A percentile compares a stretch with the other conserved stretches of the same genome.
phyloP scores from a whole-genome alignment of 2,329 filamentous ascomycete genomes.

The Microascus cirrosus region DNA sequence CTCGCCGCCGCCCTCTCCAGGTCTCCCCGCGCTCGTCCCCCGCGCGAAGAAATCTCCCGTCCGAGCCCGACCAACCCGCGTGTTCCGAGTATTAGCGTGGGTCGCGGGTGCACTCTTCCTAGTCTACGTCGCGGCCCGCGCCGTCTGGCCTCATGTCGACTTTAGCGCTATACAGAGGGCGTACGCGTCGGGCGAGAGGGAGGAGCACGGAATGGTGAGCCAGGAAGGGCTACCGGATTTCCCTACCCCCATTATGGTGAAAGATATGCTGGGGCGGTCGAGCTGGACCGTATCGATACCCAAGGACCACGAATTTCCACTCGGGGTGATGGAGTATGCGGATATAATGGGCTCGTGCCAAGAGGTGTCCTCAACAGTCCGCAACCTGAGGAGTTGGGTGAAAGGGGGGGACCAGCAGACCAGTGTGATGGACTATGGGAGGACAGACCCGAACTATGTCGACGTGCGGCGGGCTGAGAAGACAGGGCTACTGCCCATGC shows the following conservation, averaged over 20 bases:
- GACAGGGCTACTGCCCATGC: conserved; percentile 45
- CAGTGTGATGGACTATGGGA: conserved; percentile 33
- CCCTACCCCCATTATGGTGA: conserved; percentile 61
- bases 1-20: conserved; percentile 59
- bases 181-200: not conserved
- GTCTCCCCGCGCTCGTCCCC: conserved; percentile 56
- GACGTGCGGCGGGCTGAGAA: conserved; percentile 63
- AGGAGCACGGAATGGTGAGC: conserved; percentile 46
- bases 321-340: conserved; percentile 53
- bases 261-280: conserved; percentile 49
- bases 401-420: not conserved
- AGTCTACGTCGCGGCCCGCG: conserved; percentile 32
- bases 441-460: conserved; percentile 57
- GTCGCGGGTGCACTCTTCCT: conserved; percentile 36
- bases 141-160: conserved; percentile 22
- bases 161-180: conserved; percentile 15
- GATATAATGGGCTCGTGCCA: conserved; percentile 58
- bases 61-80: conserved; percentile 44
- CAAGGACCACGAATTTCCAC: conserved; percentile 51
- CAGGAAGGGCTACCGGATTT: conserved; percentile 57
- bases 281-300: conserved; percentile 81
- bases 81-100: conserved; percentile 45
- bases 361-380: conserved; percentile 49
- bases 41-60: conserved; percentile 51
- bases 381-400: conserved; percentile 21